Percentiles rank a stretch among this genome's conserved stretches.
Evolutionary conservation across 2,329 filamentous ascomycete species (phyloP).

Genomic region (Verticillium alfalfae): DNA sequence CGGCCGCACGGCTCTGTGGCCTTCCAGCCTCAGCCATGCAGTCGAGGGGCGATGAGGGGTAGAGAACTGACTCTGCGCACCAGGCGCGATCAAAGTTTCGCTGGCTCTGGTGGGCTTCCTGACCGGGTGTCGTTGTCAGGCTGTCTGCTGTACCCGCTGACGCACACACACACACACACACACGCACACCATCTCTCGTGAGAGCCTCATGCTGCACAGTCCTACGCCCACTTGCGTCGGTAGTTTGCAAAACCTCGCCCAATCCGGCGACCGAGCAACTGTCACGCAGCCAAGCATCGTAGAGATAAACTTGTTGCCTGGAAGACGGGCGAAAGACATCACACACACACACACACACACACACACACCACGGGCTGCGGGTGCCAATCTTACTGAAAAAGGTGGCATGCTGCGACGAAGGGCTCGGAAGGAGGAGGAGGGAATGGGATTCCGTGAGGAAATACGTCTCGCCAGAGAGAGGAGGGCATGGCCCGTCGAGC

Average conservation of each 20-base stretch:
- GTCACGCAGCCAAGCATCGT: background rate
- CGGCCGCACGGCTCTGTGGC: background rate
- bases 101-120: background rate
- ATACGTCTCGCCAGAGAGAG: background rate
- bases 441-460: background rate
- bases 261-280: background rate
- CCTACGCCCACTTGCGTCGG: background rate
- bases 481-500: background rate
- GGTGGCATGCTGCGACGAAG: background rate
- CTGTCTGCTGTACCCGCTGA: background rate
- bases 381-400: background rate
- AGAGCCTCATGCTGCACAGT: background rate
- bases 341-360: background rate
- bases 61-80: background rate
- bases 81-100: background rate
- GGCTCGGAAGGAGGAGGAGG: too few species aligned
- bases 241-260: background rate
- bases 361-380: background rate
- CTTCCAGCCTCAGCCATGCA: background rate
- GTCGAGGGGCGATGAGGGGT: too few species aligned
- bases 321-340: background rate
- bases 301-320: background rate
- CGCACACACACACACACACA: background rate
- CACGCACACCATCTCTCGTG: background rate
- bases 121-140: background rate